Base-by-base conservation (phyloP, 2,329 filamentous ascomycete genomes). In the Huntiella savannae region DNA sequence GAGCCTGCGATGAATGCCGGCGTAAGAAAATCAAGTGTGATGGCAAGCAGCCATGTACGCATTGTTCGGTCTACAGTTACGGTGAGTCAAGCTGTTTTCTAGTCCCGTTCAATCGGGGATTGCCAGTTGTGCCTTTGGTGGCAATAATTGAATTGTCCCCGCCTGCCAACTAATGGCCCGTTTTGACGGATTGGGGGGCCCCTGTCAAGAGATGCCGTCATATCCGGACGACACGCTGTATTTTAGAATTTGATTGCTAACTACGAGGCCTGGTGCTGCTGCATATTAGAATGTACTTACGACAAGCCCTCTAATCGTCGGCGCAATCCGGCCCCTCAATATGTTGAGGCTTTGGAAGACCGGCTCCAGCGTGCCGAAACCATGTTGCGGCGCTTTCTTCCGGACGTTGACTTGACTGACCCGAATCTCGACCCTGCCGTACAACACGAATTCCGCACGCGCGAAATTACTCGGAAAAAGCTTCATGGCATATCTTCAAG, bases 11-110 rank as follows among this genome's bases (percentile, higher is more conserved):
- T 55, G 80, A 87, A 60, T 88, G 82, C 58, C 73, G 82, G 48
- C 72, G 82, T 54, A 88, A 88, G 60, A 88, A 88, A 62, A 88
- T 88, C 57, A 88, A 87, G 59, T 88, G 82, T 55, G 82, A 87
- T 59, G 82, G 82, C 54, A 85, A 86, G 60, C 82, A 87, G 59
- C 83, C 83, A 7, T 91, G 83, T 62, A 95, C 87, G 0, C 91
- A 96, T 62, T 98, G 91, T 61, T 93, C 87, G 8, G 86, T 96
- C 43, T 98, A 98, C 62, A 95, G 86, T 60, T 98, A 98, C 68
- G 88, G 91, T 95, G 71, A 58, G 71, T 55, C 39, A n/a, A 51
- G 33, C 33, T 34, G 33, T 33, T 34, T 19, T 19, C 13, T 43
- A 12, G 6, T 2, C 11, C 19, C 35, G 40, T 35, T 33, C n/a